phyloP scores from a whole-genome alignment of 1,284 basidiomycete genomes.

The Sanghuangporus baumii region DNA sequence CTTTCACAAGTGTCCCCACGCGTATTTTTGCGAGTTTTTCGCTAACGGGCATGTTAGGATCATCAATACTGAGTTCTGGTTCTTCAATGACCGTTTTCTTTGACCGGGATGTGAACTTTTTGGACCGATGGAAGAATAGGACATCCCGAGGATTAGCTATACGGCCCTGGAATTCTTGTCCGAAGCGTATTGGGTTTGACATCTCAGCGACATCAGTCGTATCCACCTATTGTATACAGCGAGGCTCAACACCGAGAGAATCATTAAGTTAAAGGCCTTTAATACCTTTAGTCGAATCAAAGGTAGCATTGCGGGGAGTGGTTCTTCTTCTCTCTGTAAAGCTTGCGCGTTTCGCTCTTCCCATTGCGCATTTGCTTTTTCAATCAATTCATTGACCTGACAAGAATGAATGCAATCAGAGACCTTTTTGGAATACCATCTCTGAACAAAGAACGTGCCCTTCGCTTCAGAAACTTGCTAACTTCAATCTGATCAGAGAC shows the following conservation, averaged over 20 bases:
- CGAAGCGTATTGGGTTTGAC: constrained; percentile 94
- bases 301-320: constrained; percentile 73
- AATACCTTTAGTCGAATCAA: constrained; percentile 80
- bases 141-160: constrained; percentile 95
- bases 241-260: neutral
- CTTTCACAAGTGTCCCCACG: constrained; percentile 76
- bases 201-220: constrained; percentile 86
- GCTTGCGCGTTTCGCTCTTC: constrained; percentile 69
- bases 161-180: constrained; percentile 88
- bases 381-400: constrained; percentile 78
- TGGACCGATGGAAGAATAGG: constrained; percentile 84
- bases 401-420: neutral
- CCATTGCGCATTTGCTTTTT: constrained; percentile 73
- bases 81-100: constrained; percentile 55
- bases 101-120: constrained; percentile 46
- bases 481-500: constrained; percentile 78
- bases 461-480: constrained; percentile 69
- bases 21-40: constrained; percentile 70
- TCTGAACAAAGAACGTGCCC: constrained; percentile 37
- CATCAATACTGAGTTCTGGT: constrained; percentile 71
- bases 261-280: neutral
- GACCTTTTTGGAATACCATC: neutral
- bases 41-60: constrained; percentile 53
- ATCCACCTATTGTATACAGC: constrained; percentile 59
- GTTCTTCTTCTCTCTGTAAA: constrained; percentile 61